Base-by-base conservation (phyloP, 2,329 filamentous ascomycete species). In the Epicoccum sorghinum region DNA sequence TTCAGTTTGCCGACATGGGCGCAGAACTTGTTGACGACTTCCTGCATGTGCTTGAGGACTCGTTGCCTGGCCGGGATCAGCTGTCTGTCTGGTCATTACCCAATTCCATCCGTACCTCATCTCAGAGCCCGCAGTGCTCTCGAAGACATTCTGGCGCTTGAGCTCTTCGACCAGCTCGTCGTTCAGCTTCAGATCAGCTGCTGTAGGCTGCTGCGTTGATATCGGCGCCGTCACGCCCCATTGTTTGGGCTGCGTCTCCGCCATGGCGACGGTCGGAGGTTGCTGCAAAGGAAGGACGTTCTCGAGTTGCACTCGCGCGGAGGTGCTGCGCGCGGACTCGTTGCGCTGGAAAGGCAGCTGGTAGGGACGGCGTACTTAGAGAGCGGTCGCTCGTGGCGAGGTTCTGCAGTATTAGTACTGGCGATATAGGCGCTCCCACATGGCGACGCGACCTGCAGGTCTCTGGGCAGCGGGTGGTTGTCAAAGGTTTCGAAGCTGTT, bases 131-230 rank as follows among this genome's bases (percentile, higher is more conserved):
- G 90, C 83, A 12, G 86, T 83, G 47, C 85, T 86, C 76, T 98
- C 95, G 67, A 96, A 99, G 47, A 95, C 96, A 77, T 96, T 93
- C 77, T 97, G 90, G 36, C 82, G 82, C 73, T 91, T 91, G 57
- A 99, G 79, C 76, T 97, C 93, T 51, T 90, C 86, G 52, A 96
- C 84, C 39, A 99, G 83, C 51, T 87, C 82, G 62, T 91, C 87
- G 66, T 91, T 96, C 45, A 89, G 85, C 60, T 88, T 83, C 52
- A 89, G 84, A 74, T 99, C 93, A 33, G 83, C 79, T 50, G 89
- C 83, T 1, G 89, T 95, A 4, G 95, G 95, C 23, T 92, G 81
- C 22, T 82, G 80, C 10, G 82, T 83, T 18, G 92, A 96, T 33
- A 99, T 90, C 41, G 95, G 89, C 65, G 88, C 88, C 55, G 92